Percentiles rank a stretch among this genome's conserved stretches.
Evolutionary conservation across 768 basidiomycete species (phyloP).

Genomic region (Boletellus ananiceps): DNA sequence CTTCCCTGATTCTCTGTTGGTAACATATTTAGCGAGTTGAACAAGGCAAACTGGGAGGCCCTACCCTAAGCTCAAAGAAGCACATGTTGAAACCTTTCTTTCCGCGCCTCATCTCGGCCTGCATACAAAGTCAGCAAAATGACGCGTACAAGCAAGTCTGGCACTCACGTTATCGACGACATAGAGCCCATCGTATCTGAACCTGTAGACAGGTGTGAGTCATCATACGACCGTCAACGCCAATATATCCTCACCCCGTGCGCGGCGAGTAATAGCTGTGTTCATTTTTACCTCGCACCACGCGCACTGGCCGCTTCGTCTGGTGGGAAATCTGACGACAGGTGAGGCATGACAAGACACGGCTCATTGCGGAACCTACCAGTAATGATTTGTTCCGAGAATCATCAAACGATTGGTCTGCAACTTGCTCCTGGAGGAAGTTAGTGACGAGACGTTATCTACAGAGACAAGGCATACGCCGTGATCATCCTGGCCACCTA

Average conservation of each 20-base stretch:
- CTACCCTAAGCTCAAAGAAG: constrained; percentile 27
- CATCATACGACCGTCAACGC: neutral
- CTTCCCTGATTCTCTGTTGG: constrained; percentile 23
- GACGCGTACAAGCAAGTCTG: neutral
- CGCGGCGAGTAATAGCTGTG: constrained; percentile 18
- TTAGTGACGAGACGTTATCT: neutral
- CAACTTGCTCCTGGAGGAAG: constrained; percentile 18
- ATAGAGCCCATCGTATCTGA: constrained; percentile 32
- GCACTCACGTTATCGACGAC: constrained; percentile 21
- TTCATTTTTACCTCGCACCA: constrained; percentile 30
- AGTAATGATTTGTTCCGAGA: constrained; percentile 16
- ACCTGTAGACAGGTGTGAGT: constrained; percentile 16
- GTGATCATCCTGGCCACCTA: constrained; percentile 22
- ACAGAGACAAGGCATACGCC: constrained; percentile 12
- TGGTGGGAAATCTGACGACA: constrained; percentile 25
- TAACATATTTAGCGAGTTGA: neutral
- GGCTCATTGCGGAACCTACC: constrained; percentile 5
- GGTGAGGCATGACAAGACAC: neutral
- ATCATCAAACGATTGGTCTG: constrained; percentile 23
- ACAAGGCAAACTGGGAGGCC: neutral
- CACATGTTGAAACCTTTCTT: constrained; percentile 27
- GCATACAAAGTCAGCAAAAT: constrained; percentile 1
- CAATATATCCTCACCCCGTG: constrained; percentile 17
- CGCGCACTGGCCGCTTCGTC: constrained; percentile 34
- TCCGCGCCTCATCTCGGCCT: constrained; percentile 17